Evolutionary conservation across 768 basidiomycete species (phyloP), one percentile per base, ranked within the genome.

Genomic region (Suillus fuscotomentosus): DNA sequence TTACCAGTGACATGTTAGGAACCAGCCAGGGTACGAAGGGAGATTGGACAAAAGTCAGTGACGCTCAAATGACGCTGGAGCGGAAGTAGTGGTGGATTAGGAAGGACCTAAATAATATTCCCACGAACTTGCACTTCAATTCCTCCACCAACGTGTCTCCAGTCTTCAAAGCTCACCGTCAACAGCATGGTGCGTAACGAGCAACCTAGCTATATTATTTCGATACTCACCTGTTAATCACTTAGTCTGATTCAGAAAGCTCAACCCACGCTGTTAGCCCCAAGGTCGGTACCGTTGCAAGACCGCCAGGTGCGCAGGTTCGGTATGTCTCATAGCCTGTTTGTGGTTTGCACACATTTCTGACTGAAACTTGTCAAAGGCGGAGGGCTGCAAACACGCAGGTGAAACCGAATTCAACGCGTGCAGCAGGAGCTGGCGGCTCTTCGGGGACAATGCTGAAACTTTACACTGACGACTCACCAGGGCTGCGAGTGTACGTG

Each of bases 371-470:
- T 61, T 39, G 20, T 17, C 39, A 36, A 64, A 94, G 92, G 70
- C 88, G 92, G 76, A 84, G 93, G 70, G 91, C 92, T 68, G 84
- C 85, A 65, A 86, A 84, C 50, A 72, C 80, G 60, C 88, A 89
- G 68, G 88, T 77, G 7, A 88, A 84, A 76, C 94, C 95, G 31
- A 95, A 95, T 74, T 96, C 94, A 1, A 77, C 89, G 38, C 90
- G 96, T 64, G 89, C 95, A 47, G 95, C 96, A 34, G 95, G 97
- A 48, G 95, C 95, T 64, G 97, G 97, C 61, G 97, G 97, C 62
- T 95, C 93, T 43, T 94, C 91, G 64, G 97, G 94, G 81, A 99
- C 97, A 63, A 99, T 99, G 97, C 86, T 99, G 73, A 95, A 94
- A 80, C 84, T 99, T 5, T 99, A 99, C 86, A 99, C 97, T 45